These are phyloP conservation scores for Ophiorrhiza pumila DNA, from an alignment of 257 asterid genomes.

Conservation along the genomic window DNA sequence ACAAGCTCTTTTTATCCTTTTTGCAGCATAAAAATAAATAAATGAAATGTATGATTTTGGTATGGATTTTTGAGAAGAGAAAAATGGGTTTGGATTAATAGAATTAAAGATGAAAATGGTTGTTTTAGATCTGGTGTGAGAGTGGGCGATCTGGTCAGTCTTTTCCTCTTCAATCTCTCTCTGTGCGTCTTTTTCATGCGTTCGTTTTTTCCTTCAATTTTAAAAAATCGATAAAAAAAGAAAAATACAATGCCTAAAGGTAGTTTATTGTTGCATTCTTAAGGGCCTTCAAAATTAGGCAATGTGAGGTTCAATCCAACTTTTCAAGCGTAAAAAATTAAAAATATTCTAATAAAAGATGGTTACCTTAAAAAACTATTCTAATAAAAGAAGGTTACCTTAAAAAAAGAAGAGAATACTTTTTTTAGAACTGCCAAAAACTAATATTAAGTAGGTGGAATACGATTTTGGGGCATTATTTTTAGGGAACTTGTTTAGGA, in stretches of 20 bases:
- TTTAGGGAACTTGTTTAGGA: no score
- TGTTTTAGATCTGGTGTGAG: conserved; percentile 8
- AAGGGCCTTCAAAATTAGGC: conserved; percentile 8
- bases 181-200: conserved; percentile 11
- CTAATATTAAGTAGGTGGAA: no score
- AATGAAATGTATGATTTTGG: background rate
- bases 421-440: no score
- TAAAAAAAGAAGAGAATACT: no score
- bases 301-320: background rate
- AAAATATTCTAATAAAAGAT: no score
- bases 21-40: background rate
- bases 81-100: background rate
- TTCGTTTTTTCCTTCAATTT: background rate
- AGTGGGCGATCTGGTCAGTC: conserved; percentile 7
- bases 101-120: background rate
- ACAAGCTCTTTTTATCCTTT: background rate
- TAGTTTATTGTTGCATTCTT: background rate
- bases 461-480: no score
- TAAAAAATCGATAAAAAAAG: background rate
- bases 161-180: background rate
- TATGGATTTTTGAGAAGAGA: background rate
- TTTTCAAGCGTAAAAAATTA: no score
- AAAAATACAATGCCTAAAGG: no score
- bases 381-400: no score
- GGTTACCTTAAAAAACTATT: no score